Percentiles rank a stretch among this genome's conserved stretches.
phyloP scores from a whole-genome alignment of 805 yeast species.

The Starmerella gropengiesseri region DNA sequence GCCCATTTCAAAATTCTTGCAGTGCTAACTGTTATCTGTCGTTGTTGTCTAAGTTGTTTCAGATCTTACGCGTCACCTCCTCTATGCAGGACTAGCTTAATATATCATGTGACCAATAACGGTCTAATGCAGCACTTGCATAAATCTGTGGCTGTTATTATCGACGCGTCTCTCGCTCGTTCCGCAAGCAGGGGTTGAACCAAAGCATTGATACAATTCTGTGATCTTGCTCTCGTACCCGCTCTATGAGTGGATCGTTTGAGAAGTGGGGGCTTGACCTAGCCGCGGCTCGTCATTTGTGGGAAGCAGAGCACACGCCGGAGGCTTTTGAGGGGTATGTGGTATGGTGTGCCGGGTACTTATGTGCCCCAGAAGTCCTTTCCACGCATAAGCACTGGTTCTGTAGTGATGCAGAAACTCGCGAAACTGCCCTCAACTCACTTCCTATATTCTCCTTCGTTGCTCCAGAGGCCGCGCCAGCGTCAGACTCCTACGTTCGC shows the following conservation, averaged over 20 bases:
- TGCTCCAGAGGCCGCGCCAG: slow-evolving; percentile 6
- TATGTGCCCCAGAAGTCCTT: slow-evolving; percentile 5
- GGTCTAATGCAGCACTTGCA: too few relatives aligned
- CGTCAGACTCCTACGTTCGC: neutral
- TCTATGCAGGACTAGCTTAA: too few relatives aligned
- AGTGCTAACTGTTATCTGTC: too few relatives aligned
- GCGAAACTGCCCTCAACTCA: slow-evolving; percentile 13
- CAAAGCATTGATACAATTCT: neutral
- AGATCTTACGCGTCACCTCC: too few relatives aligned
- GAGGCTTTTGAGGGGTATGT: slow-evolving; percentile 15
- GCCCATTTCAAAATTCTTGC: too few relatives aligned
- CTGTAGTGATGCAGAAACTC: slow-evolving; percentile 9
- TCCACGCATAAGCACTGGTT: slow-evolving; percentile 18
- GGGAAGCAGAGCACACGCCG: slow-evolving; percentile 6
- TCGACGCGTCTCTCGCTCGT: too few relatives aligned
- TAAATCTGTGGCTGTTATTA: too few relatives aligned
- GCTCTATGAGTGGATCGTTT: neutral
- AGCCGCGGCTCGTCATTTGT: slow-evolving; percentile 1
- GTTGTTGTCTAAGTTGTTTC: too few relatives aligned
- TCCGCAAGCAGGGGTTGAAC: too few relatives aligned
- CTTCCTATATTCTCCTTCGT: slow-evolving; percentile 18
- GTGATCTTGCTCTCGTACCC: neutral
- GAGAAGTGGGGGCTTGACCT: slow-evolving; percentile 9
- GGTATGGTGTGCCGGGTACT: slow-evolving; percentile 14
- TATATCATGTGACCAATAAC: too few relatives aligned